Evolutionary conservation across 1,284 basidiomycete genomes (phyloP), one percentile per base, ranked within the genome.

Genomic region (Microbotryomycetes sp.): DNA sequence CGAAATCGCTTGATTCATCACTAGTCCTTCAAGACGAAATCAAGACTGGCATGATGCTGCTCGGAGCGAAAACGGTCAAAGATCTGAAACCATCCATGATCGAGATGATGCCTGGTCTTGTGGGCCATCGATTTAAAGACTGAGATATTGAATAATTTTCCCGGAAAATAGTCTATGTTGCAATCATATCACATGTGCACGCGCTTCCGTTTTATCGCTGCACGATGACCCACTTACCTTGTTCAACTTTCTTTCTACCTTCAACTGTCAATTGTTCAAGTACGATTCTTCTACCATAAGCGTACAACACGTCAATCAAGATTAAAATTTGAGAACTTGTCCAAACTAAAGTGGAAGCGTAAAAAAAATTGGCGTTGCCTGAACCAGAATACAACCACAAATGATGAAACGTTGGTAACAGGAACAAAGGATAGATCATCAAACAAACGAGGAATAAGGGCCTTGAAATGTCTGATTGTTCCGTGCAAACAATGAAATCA

Each of bases 291-390:
- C 46, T 62, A n/a, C 59, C 62, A n/a, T 28, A 22, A 23, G 62
- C 65, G 30, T 59, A 46, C 42, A 64, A 28, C 22, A 60, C 58
- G 54, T 67, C 67, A 15, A 67, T 30, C 6, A 49, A 28, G 54
- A 66, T 56, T 3, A 60, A 62, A 1, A 65, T 65, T 50, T 64
- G 61, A 0, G 16, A 32, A 3, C 66, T 36, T 0, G 67, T 92
- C 76, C 93, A 93, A 4, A 98, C 93, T 68, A 97, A 80, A 2
- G 91, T 97, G 4, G 88, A 86, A 0, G 94, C 94, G 73, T 97
- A 98, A 79, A 91, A 97, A 77, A 98, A 99, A 75, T 98, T 98
- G 49, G 94, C 92, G 73, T 98, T 98, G 1, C 92, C 94, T 5
- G 92, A 90, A 0, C 92, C 93, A 54, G 92, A 87, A 7, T 81